Base-by-base conservation (phyloP, 2,329 filamentous ascomycete species). In the Claviceps paspali region DNA sequence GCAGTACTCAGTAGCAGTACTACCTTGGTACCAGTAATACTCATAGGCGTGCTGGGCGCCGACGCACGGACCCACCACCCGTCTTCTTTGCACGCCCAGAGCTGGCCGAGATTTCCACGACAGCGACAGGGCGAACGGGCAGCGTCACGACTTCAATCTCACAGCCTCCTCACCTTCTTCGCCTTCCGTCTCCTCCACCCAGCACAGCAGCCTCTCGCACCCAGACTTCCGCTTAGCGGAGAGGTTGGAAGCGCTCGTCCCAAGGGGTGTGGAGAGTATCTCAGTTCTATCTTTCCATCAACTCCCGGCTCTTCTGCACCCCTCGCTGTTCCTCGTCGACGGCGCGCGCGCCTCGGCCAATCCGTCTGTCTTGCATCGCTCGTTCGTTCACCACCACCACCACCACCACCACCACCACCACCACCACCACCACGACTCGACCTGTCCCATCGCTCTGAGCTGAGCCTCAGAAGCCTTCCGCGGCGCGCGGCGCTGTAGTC, bases 31-130 rank as follows among this genome's bases (percentile, higher is more conserved):
- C n/a, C n/a, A n/a, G n/a, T n/a, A n/a, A n/a, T n/a, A n/a, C n/a
- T n/a, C n/a, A n/a, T n/a, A n/a, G n/a, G n/a, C n/a, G n/a, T n/a
- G n/a, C n/a, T n/a, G n/a, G n/a, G n/a, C n/a, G n/a, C n/a, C n/a
- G 32, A 24, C 29, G 44, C 45, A 44, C 45, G 33, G 44, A 38
- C 44, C 44, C 45, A 15, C 23, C 12, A n/a, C n/a, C n/a, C n/a
- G n/a, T n/a, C n/a, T n/a, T n/a, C n/a, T n/a, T n/a, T 22, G 8
- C 36, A 24, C 23, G 30, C 26, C 27, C 32, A 36, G 3, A 33
- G 31, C 31, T 38, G 39, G 39, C 32, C 36, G 38, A 43, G 37
- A 41, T 42, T 42, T 43, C 40, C 38, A 43, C 38, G 32, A 36
- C 40, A 40, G 42, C 38, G 32, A 36, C 34, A 21, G 5, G 22